Conservation (phyloP, 2,329 filamentous ascomycete genomes). For the Hymenoscyphus occultus region DNA sequence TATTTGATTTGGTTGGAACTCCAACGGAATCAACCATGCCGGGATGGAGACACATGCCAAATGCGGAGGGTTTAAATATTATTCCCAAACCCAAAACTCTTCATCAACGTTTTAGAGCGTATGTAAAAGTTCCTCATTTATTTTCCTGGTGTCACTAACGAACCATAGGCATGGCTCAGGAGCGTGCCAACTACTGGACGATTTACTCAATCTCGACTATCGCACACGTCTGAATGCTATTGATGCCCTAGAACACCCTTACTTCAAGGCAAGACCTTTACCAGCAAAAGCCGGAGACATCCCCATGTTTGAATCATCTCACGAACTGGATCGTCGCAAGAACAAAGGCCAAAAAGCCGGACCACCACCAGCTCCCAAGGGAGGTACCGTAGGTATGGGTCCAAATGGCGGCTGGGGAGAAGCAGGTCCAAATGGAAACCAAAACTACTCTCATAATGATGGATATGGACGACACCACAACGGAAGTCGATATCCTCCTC, state of each 20-base stretch:
- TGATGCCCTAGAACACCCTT: conserved; percentile 87
- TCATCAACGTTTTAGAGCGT: conserved; percentile 71
- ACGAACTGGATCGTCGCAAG: conserved; percentile 92
- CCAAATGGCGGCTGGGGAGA: conserved; percentile 42
- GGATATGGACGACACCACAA: conserved; percentile 31
- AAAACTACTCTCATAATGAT: conserved; percentile 3
- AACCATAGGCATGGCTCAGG: conserved; percentile 57
- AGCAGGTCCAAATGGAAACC: conserved; percentile 18
- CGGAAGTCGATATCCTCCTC: conserved; percentile 29
- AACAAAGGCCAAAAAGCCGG: conserved; percentile 82
- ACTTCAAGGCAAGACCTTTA: conserved; percentile 76
- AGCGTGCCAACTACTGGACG: conserved; percentile 75
- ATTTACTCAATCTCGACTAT: conserved; percentile 88
- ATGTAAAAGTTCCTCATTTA: conserved; percentile 29
- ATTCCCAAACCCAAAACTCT: conserved; percentile 63
- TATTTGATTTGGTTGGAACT: conserved; percentile 88
- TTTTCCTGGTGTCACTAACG: conserved; percentile 25
- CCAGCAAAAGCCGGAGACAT: conserved; percentile 82
- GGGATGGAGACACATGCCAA: conserved; percentile 78
- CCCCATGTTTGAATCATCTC: conserved; percentile 89
- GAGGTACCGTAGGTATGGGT: conserved; percentile 79
- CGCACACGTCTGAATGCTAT: conserved; percentile 84
- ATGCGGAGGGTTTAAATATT: conserved; percentile 71
- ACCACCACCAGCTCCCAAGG: conserved; percentile 85
- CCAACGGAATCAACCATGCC: conserved; percentile 92